Evolutionary conservation across 352 stramenopile species (phyloP).

Genomic region (Phytophthora litchii): DNA sequence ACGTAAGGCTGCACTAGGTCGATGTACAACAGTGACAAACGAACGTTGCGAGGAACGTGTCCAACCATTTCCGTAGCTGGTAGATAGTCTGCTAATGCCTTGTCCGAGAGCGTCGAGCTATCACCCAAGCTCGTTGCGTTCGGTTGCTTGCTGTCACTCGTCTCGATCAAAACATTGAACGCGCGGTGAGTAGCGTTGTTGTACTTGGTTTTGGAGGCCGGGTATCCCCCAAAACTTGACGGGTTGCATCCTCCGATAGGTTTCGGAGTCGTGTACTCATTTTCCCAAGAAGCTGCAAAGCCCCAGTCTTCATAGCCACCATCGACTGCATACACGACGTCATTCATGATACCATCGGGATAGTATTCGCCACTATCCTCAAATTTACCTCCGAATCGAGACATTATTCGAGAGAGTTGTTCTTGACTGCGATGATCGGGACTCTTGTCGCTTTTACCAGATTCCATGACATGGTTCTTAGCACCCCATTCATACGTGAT

Average conservation of each 20-base stretch:
- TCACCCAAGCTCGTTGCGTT: slow-evolving; percentile 69
- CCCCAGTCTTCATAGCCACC: slow-evolving; percentile 97
- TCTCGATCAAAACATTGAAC: slow-evolving; percentile 96
- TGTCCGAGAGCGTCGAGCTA: slow-evolving; percentile 48
- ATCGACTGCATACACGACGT: slow-evolving; percentile 94
- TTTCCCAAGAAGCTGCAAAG: slow-evolving; percentile 90
- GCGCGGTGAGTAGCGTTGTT: slow-evolving; percentile 89
- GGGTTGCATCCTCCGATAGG: slow-evolving; percentile 82
- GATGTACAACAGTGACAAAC: slow-evolving; percentile 90
- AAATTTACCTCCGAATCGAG: slow-evolving; percentile 73
- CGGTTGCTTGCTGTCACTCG: slow-evolving; percentile 89
- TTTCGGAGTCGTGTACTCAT: slow-evolving; percentile 45
- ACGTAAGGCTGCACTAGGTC: slow-evolving; percentile 95
- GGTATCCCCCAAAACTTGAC: slow-evolving; percentile 88
- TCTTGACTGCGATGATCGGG: slow-evolving; percentile 64
- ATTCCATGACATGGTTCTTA: slow-evolving; percentile 72
- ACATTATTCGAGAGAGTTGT: slow-evolving; percentile 60
- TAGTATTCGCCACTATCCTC: slow-evolving; percentile 66
- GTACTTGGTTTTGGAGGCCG: slow-evolving; percentile 85
- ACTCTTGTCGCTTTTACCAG: slow-evolving; percentile 48
- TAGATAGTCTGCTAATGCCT: slow-evolving; percentile 53
- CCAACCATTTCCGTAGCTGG: slow-evolving; percentile 65
- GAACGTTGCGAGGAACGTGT: slow-evolving; percentile 94
- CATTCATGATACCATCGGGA: slow-evolving; percentile 88
- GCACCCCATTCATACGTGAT: slow-evolving; percentile 97